These are phyloP conservation scores for Luffa acutangula DNA, from an alignment of 306 rosid genomes.

Conservation along the genomic window DNA sequence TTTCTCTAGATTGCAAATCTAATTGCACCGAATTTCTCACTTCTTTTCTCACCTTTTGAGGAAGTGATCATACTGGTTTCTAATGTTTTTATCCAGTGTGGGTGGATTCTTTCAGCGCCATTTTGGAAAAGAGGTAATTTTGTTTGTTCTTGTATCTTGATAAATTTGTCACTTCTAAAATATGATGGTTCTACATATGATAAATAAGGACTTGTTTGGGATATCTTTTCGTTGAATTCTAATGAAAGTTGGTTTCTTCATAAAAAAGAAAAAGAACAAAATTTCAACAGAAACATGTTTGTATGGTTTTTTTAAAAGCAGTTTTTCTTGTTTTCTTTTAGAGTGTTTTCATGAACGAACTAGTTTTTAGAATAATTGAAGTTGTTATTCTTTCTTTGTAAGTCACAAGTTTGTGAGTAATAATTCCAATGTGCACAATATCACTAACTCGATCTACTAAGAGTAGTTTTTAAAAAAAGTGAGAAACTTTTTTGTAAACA, in stretches of 20 bases:
- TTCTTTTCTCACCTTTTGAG: slow-evolving; percentile 11
- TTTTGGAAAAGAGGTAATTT: slow-evolving; percentile 83
- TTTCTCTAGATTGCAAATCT: slow-evolving; percentile 8
- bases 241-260: background rate
- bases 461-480: background rate
- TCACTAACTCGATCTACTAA: background rate
- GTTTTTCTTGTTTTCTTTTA: background rate
- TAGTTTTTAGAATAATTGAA: background rate
- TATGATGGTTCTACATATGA: background rate
- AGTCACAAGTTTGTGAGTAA: background rate
- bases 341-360: background rate
- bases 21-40: slow-evolving; percentile 5
- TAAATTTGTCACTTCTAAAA: background rate
- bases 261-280: background rate
- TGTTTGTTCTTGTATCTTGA: background rate
- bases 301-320: background rate
- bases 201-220: background rate
- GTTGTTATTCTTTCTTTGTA: background rate
- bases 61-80: slow-evolving; percentile 9
- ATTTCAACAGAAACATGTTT: background rate
- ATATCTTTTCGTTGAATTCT: background rate
- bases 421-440: background rate
- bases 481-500: background rate
- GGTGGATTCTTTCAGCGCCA: slow-evolving; percentile 83
- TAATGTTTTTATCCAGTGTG: slow-evolving; percentile 39